phyloP scores from a whole-genome alignment of 2,329 filamentous ascomycete species.

The Talaromyces sp. region DNA sequence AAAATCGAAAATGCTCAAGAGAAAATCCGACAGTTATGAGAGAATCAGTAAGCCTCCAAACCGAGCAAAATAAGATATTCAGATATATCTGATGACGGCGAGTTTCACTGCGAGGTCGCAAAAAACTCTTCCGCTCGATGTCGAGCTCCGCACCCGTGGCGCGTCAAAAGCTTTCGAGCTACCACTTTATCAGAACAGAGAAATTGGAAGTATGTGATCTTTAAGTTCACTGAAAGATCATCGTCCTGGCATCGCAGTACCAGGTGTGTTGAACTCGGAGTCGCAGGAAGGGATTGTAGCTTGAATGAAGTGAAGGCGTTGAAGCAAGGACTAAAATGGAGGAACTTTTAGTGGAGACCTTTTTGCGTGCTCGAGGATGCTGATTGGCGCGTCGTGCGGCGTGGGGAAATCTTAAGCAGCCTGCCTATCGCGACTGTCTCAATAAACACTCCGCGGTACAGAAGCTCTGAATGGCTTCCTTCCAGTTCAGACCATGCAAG shows the following conservation, averaged over 20 bases:
- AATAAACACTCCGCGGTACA: not conserved
- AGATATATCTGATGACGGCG: not conserved
- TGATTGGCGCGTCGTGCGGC: slow-evolving; percentile 12
- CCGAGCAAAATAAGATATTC: not conserved
- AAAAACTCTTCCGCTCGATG: slow-evolving; percentile 17
- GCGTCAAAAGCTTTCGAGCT: slow-evolving; percentile 12
- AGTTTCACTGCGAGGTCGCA: not conserved
- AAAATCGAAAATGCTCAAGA: not conserved
- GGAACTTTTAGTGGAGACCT: slow-evolving; percentile 15
- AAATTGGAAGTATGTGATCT: not conserved
- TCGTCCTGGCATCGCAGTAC: not conserved
- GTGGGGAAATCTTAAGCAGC: slow-evolving; percentile 12
- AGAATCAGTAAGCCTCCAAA: not conserved
- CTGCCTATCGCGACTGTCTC: not conserved
- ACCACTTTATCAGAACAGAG: slow-evolving; percentile 5
- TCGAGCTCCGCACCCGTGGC: slow-evolving; percentile 19
- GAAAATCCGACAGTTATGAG: too few relatives aligned
- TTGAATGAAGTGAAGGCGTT: slow-evolving; percentile 3
- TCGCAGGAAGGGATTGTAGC: not conserved
- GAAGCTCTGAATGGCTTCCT: slow-evolving; percentile 5
- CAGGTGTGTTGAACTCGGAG: not conserved
- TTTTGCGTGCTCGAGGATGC: not conserved
- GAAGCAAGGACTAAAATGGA: slow-evolving; percentile 5
- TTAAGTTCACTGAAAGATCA: not conserved
- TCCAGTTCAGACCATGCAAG: slow-evolving; percentile 15